Evolutionary conservation across 768 basidiomycete genomes (phyloP).

Genomic region (Podaxis sp.): DNA sequence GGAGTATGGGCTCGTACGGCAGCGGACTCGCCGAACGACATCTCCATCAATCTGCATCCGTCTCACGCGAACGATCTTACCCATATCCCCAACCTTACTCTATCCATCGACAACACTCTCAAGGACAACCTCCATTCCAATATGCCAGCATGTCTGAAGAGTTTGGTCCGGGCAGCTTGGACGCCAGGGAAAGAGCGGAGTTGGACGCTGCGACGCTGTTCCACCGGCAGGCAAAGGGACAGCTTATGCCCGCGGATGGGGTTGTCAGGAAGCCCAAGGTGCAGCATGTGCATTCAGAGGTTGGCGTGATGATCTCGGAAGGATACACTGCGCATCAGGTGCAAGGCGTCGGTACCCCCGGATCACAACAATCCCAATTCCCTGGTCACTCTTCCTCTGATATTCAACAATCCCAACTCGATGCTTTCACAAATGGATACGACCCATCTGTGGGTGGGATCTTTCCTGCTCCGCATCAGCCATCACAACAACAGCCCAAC

Average conservation of each 20-base stretch:
- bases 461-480: not conserved
- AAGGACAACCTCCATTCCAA: constrained; percentile 12
- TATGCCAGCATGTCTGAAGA: constrained; percentile 27
- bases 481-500: not conserved
- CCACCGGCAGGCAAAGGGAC: constrained; percentile 53
- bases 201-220: constrained; percentile 68
- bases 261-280: constrained; percentile 26
- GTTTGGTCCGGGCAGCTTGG: constrained; percentile 21
- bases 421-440: not conserved
- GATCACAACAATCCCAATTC: constrained; percentile 13
- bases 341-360: not conserved
- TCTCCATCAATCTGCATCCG: constrained; percentile 3
- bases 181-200: constrained; percentile 19
- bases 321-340: constrained; percentile 18
- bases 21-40: constrained; percentile 4
- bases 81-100: constrained; percentile 7
- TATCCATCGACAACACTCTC: constrained; percentile 13
- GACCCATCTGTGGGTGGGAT: not conserved
- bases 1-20: constrained; percentile 15
- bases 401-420: not conserved
- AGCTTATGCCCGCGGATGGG: constrained; percentile 35
- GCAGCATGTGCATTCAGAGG: constrained; percentile 24
- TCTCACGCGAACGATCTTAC: constrained; percentile 7
- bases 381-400: not conserved
- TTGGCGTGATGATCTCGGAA: constrained; percentile 27